Conservation (phyloP, 2,329 filamentous ascomycete species). For the Xylaria sp. region DNA sequence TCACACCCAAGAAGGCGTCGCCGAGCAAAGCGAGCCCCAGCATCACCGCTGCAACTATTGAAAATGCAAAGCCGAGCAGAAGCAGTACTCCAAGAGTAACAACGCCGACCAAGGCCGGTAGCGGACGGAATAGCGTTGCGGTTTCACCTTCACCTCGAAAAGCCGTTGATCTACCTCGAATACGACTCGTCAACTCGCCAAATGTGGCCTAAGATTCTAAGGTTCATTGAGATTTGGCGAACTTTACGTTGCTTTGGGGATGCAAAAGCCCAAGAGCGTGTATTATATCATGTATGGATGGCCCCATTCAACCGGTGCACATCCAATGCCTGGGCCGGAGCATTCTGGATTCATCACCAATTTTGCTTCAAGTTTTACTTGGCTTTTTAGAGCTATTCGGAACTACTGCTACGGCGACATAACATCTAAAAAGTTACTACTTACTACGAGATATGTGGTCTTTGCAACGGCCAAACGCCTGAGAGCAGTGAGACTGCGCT, state of each 20-base stretch:
- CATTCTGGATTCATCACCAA: conserved; percentile 25
- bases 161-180: conserved; percentile 45
- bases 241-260: not conserved
- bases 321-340: not conserved
- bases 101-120: conserved; percentile 24
- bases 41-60: conserved; percentile 41
- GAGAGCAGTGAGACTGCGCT: not conserved
- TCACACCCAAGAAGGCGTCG: conserved; percentile 37
- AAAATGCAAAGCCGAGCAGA: conserved; percentile 30
- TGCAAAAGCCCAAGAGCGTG: not conserved
- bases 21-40: conserved; percentile 41
- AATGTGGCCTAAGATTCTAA: conserved; percentile 48
- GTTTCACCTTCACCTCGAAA: conserved; percentile 39
- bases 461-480: not conserved
- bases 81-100: conserved; percentile 24
- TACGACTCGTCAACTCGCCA: conserved; percentile 50
- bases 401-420: not conserved
- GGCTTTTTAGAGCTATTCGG: not conserved
- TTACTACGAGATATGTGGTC: not conserved
- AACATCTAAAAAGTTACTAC: not conserved
- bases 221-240: not conserved
- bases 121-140: conserved; percentile 28
- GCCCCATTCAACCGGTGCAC: conserved; percentile 12
- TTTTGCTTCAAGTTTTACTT: conserved; percentile 11
- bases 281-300: conserved; percentile 17